A percentile compares a stretch with the other conserved stretches of the same genome.
Evolutionary conservation across 495 filamentous ascomycete species (phyloP).

Genomic region (Thozetella sp.): DNA sequence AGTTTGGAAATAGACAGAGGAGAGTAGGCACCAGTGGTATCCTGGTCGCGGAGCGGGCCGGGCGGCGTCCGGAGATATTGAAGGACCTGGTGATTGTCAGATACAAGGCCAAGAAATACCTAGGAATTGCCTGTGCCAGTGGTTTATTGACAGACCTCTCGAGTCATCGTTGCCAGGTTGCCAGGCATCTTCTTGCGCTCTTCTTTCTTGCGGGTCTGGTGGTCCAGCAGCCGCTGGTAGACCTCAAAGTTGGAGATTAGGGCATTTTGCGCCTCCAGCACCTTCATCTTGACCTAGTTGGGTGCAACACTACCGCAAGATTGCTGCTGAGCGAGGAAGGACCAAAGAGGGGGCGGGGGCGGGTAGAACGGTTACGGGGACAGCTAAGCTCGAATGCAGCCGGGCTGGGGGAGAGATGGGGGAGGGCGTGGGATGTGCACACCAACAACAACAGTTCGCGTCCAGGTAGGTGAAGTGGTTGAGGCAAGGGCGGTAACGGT

Average conservation of each 20-base stretch:
- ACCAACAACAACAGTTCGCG: neutral
- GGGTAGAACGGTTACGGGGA: too few relatives aligned
- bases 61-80: conserved; percentile 38
- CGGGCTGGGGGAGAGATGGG: too few relatives aligned
- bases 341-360: too few relatives aligned
- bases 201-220: conserved; percentile 33
- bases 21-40: conserved; percentile 38
- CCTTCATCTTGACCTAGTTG: conserved; percentile 39
- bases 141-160: conserved; percentile 19
- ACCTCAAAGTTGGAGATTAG: conserved; percentile 51
- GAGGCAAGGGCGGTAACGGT: neutral
- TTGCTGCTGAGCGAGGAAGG: too few relatives aligned
- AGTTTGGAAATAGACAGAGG: conserved; percentile 26
- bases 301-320: neutral
- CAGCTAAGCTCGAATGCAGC: too few relatives aligned
- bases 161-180: conserved; percentile 34
- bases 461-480: neutral
- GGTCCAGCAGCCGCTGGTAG: conserved; percentile 43
- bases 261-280: conserved; percentile 46
- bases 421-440: neutral
- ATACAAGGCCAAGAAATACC: conserved; percentile 7
- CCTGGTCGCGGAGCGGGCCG: conserved; percentile 38
- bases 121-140: neutral
- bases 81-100: conserved; percentile 24
- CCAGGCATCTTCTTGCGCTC: conserved; percentile 38